Conservation (phyloP, 1,284 basidiomycete genomes). For the Malassezia dermatis region DNA sequence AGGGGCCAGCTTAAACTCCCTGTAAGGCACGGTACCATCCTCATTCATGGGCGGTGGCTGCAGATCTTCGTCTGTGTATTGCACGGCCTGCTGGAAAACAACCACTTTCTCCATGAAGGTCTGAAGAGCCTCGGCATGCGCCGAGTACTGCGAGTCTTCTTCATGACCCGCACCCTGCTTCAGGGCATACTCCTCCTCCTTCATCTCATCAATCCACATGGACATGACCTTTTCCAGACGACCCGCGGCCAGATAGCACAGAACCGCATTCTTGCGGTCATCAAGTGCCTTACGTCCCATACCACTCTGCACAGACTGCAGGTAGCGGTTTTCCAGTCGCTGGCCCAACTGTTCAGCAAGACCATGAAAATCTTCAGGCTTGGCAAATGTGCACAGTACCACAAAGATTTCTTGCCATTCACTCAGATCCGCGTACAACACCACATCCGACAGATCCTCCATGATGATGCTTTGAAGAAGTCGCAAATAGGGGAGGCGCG, state of each 20-base stretch:
- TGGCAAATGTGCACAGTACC: slow-evolving; percentile 88
- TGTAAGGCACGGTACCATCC: slow-evolving; percentile 52
- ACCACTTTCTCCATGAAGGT: slow-evolving; percentile 94
- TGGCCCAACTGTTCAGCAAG: slow-evolving; percentile 85
- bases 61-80: slow-evolving; percentile 74
- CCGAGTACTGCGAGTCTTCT: slow-evolving; percentile 56
- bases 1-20: slow-evolving; percentile 69
- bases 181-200: slow-evolving; percentile 62
- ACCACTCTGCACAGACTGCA: slow-evolving; percentile 51
- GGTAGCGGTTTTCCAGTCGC: slow-evolving; percentile 72
- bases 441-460: slow-evolving; percentile 80
- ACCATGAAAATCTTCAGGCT: slow-evolving; percentile 68
- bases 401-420: slow-evolving; percentile 98
- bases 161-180: slow-evolving; percentile 18
- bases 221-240: slow-evolving; percentile 76
- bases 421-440: slow-evolving; percentile 83
- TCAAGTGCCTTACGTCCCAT: slow-evolving; percentile 50
- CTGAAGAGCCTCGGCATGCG: slow-evolving; percentile 78
- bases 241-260: slow-evolving; percentile 76
- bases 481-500: slow-evolving; percentile 73
- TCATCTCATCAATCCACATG: slow-evolving; percentile 86
- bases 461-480: slow-evolving; percentile 91
- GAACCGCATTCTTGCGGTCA: slow-evolving; percentile 75
- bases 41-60: slow-evolving; percentile 50
- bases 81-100: slow-evolving; percentile 79